Base-by-base conservation (phyloP, 176 grass and related monocot genomes). In the Calamus simplicifolius region DNA sequence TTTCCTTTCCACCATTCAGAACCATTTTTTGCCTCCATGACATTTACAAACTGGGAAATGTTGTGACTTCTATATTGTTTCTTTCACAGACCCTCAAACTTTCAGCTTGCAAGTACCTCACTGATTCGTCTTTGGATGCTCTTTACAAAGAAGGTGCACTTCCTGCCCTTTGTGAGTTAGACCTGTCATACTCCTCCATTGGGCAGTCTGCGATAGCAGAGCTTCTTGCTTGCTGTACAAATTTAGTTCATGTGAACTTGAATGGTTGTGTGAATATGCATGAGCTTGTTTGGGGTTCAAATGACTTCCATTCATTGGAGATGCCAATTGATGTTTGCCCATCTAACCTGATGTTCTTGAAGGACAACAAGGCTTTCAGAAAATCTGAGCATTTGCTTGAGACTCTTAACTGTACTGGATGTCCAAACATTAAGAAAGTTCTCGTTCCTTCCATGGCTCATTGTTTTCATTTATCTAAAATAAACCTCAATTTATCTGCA, bases 131-230 rank as follows among this genome's bases (percentile, higher is more conserved):
- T 43, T 74, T 98, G 57, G 81, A 89, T 77, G 84, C 93, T 18
- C 81, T 98, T 49, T 98, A 92, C 66, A 82, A 65, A 78, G 63
- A 89, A 15, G 49, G 67, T 49, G 87, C 87, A 67, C 79, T 98
- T 72, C 87, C 93, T 0, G 79, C 80, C 29, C 85, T 98, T 49
- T 62, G 85, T 43, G 93, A 98, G 66, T 70, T 98, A 77, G 93
- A 98, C 77, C 78, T 98, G 58, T 98, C 93, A 56, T 98, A 98
- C 83, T 85, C 87, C 49, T 92, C 87, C 19, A 85, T 92, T 73
- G 87, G 87, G 27, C 93, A 98, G 51, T 80, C 67, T 73, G 79
- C 73, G 5, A 92, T 98, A 52, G 58, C 71, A 50, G 70, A 85
- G 61, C 78, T 98, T 56, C 93, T 98, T 70, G 58, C 81, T 61